These are phyloP conservation scores for Psidium guajava DNA, from an alignment of 345 rosid genomes.

Conservation along the genomic window DNA sequence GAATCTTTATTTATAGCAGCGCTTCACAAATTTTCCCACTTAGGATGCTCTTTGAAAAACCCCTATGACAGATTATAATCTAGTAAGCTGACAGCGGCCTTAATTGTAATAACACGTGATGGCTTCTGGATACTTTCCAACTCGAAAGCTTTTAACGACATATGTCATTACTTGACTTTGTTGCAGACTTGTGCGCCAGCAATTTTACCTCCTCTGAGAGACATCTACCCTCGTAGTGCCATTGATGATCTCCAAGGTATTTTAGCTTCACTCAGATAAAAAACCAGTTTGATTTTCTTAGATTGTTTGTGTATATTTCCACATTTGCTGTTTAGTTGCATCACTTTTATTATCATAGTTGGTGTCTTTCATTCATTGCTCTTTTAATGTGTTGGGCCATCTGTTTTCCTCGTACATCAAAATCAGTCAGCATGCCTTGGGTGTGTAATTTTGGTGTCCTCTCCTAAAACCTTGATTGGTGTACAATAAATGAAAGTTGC, in stretches of 20 bases:
- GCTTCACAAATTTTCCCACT: background rate
- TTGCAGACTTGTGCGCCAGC: conserved; percentile 83
- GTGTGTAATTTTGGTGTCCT: background rate
- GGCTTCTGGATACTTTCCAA: background rate
- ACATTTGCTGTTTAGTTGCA: background rate
- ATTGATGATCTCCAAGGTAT: conserved; percentile 69
- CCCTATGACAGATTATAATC: background rate
- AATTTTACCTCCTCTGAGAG: conserved; percentile 71
- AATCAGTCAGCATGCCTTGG: background rate
- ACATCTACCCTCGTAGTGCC: conserved; percentile 59
- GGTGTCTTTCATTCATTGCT: background rate
- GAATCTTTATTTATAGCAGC: background rate
- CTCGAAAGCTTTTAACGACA: background rate
- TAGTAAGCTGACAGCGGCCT: background rate
- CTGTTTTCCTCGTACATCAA: background rate
- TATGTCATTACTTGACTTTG: background rate
- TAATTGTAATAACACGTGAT: background rate
- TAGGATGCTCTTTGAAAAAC: background rate
- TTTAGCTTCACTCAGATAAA: background rate
- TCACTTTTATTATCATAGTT: background rate
- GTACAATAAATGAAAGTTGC: background rate
- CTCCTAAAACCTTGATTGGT: background rate
- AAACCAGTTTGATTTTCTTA: background rate
- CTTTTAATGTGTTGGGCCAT: background rate
- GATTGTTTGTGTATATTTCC: background rate